Evolutionary conservation across 805 yeast genomes (phyloP).

Genomic region (Sungouiella blattae): DNA sequence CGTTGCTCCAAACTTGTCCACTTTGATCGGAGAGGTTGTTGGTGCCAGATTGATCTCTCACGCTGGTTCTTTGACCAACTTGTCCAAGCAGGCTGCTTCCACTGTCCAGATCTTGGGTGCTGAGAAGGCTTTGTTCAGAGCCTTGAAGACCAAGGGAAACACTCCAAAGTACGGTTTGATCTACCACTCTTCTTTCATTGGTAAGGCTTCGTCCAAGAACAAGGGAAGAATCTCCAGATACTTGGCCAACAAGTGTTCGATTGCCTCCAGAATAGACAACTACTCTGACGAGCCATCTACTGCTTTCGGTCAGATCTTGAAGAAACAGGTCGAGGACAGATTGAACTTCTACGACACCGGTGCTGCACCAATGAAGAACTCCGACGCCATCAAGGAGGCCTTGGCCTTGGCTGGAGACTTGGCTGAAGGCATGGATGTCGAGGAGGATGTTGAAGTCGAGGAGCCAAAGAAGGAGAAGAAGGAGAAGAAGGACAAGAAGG

Average conservation of each 20-base stretch:
- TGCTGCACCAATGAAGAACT: constrained; percentile 92
- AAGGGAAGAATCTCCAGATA: constrained; percentile 99
- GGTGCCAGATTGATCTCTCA: constrained; percentile 98
- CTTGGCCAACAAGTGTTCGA: constrained; percentile 97
- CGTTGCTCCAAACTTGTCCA: constrained; percentile 80
- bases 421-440: constrained; percentile 34
- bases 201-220: constrained; percentile 96
- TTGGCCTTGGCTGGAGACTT: constrained; percentile 61
- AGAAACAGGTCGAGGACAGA: constrained; percentile 97
- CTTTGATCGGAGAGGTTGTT: constrained; percentile 94
- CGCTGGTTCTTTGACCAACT: constrained; percentile 88
- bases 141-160: constrained; percentile 96
- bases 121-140: constrained; percentile 98
- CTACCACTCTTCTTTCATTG: constrained; percentile 95
- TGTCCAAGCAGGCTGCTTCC: constrained; percentile 98
- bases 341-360: constrained; percentile 95
- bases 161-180: constrained; percentile 97
- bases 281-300: constrained; percentile 92
- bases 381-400: constrained; percentile 92
- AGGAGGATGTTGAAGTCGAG: constrained; percentile 14
- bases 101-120: constrained; percentile 98
- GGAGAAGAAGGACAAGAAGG: constrained; percentile 25
- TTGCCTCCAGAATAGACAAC: constrained; percentile 97
- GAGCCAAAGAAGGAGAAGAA: constrained; percentile 16
- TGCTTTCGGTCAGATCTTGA: constrained; percentile 84